Percentiles rank a stretch among this genome's conserved stretches.
phyloP scores from a whole-genome alignment of 306 rosid species.

The Gleditsia sinensis region DNA sequence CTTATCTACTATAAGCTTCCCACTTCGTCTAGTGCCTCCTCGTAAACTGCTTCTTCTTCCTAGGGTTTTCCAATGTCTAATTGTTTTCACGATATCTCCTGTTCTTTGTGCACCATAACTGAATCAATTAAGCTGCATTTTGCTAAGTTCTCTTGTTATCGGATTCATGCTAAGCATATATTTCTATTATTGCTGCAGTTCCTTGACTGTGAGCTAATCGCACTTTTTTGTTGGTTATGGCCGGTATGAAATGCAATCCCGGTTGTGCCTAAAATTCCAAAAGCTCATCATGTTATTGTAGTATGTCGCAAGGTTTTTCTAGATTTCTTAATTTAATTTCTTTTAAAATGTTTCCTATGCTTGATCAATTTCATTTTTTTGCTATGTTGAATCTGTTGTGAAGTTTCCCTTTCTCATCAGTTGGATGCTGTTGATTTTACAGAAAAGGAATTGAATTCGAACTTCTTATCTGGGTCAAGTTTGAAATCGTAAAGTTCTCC shows the following conservation, averaged over 20 bases:
- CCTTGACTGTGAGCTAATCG: neutral
- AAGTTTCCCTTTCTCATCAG: neutral
- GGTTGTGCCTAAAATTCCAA: neutral
- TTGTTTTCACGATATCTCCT: neutral
- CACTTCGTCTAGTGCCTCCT: neutral
- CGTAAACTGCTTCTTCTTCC: neutral
- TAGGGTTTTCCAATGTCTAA: too few species aligned
- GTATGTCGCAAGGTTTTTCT: neutral
- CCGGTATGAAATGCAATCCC: neutral
- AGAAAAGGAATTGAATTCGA: slow-evolving; percentile 4
- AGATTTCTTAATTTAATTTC: neutral
- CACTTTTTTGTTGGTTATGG: neutral
- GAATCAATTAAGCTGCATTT: neutral
- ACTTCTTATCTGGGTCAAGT: slow-evolving; percentile 1
- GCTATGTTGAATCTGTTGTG: slow-evolving; percentile 7
- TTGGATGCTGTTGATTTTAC: slow-evolving; percentile 19
- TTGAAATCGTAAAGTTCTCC: neutral
- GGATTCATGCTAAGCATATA: neutral
- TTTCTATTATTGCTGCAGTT: neutral
- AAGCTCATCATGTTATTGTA: neutral
- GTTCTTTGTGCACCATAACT: neutral
- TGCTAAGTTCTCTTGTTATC: neutral
- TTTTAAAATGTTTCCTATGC: neutral
- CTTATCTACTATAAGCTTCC: too few species aligned
- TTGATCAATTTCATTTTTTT: neutral